Evolutionary conservation across 331 rosid species (phyloP), one percentile per base, ranked within the genome.

Genomic region (Pyrus hybrid): DNA sequence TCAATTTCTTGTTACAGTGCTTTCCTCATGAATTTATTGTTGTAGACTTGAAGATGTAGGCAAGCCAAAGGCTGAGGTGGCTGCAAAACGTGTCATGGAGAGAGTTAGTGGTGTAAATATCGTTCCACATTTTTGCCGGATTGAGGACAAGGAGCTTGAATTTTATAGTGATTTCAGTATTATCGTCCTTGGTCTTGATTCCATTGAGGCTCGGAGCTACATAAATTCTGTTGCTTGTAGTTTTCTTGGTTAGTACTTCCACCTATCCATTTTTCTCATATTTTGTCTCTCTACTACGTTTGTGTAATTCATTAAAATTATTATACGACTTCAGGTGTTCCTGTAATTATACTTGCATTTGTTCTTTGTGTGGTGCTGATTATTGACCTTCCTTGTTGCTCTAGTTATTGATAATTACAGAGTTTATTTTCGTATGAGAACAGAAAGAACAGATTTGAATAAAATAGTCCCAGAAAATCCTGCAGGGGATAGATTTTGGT

Each of bases 1-100:
- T 45, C 47, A 41, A 25, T 21, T 68, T 77, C 21, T 29, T 21
- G 26, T 63, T 63, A 0, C 29, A 32, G 73, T 67, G 63, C 29
- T 62, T 2, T 76, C 18, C 57, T 63, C 78, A 33, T 14, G 37
- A 76, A 3, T 49, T 49, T 73, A 20, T 29, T 65, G 13, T 74
- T 80, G 81, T 70, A 94, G 97, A 79, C 84, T 95, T 75, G 96
- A 90, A 71, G 99, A 90, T 80, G 99, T 95, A 74, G 99, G 99
- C 33, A 90, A 95, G 86, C 96, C 99, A 13, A 95, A 95, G 83
- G 99, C 99, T 23, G 93, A 90, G 87, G 99, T 90, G 75, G 99
- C 97, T 72, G 96, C 99, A 45, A 95, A 90, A 72, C 97, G 90
- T 66, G 99, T 95, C 18, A 90, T 90, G 97, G 96, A 92, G 80